These are phyloP conservation scores for Chamaecyparis obtusa DNA, from an alignment of 75 land plant species.

Conservation along the genomic window DNA sequence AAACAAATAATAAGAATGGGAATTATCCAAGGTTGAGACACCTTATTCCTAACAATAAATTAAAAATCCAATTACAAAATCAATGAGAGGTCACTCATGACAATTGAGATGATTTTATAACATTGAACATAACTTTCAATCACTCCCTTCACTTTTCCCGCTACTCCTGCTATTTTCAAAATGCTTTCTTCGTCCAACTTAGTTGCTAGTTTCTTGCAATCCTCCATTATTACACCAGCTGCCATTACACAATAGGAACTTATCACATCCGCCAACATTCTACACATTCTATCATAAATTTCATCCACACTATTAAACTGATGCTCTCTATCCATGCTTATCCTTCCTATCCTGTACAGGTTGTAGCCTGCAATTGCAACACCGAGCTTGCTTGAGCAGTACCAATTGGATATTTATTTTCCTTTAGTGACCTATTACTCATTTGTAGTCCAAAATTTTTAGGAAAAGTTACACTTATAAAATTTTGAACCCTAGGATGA, in stretches of 20 bases:
- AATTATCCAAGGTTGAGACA: no score
- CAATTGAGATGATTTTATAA: no score
- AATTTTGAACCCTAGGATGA: no score
- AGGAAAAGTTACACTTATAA: no score
- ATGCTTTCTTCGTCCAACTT: not conserved
- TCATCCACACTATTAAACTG: not conserved
- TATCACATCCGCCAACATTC: not conserved
- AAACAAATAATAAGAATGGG: no score
- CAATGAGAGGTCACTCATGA: no score
- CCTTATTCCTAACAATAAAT: no score
- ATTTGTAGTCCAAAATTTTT: no score
- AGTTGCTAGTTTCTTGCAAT: not conserved
- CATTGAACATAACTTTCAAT: no score
- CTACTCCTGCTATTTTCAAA: not conserved
- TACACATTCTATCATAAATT: not conserved
- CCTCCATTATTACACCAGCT: not conserved
- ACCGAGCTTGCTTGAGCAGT: not conserved
- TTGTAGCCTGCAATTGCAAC: not conserved
- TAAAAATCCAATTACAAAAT: no score
- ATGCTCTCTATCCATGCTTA: not conserved
- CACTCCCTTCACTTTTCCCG: not conserved
- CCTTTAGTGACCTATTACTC: not conserved
- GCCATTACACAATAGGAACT: not conserved
- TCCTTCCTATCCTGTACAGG: not conserved
- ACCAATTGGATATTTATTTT: not conserved